phyloP scores from a whole-genome alignment of 129 eudicot genomes.

The Sambucus nigra region DNA sequence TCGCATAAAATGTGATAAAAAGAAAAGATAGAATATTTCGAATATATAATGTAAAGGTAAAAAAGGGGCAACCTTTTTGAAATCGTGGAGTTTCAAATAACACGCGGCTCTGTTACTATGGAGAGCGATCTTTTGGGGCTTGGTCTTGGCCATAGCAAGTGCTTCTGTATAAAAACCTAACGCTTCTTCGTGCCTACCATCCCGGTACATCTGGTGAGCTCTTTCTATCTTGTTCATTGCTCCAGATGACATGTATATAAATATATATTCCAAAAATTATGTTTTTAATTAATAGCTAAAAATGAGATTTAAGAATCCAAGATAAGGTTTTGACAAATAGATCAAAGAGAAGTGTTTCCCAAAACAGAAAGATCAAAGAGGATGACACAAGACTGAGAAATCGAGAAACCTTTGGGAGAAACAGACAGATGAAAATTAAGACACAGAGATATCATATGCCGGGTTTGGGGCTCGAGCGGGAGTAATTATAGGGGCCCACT shows the following conservation, averaged over 20 bases:
- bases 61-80: conserved; percentile 47
- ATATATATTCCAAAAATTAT: not conserved
- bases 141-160: conserved; percentile 67
- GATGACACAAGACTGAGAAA: too few relatives aligned
- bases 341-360: too few relatives aligned
- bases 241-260: conserved; percentile 19
- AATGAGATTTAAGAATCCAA: not conserved
- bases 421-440: not conserved
- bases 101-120: conserved; percentile 98
- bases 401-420: too few relatives aligned
- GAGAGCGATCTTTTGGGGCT: conserved; percentile 78
- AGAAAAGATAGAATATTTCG: too few relatives aligned
- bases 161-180: conserved; percentile 65
- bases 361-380: too few relatives aligned
- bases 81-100: conserved; percentile 74
- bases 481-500: conserved; percentile 2
- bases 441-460: not conserved
- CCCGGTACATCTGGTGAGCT: conserved; percentile 93
- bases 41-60: not conserved
- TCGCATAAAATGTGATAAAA: too few relatives aligned
- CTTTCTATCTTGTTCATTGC: conserved; percentile 67
- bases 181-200: conserved; percentile 61
- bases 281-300: too few relatives aligned
- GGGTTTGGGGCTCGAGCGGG: not conserved
- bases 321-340: not conserved